These are phyloP conservation scores for Priceomyces carsonii DNA, from an alignment of 805 yeast species.

Conservation along the genomic window DNA sequence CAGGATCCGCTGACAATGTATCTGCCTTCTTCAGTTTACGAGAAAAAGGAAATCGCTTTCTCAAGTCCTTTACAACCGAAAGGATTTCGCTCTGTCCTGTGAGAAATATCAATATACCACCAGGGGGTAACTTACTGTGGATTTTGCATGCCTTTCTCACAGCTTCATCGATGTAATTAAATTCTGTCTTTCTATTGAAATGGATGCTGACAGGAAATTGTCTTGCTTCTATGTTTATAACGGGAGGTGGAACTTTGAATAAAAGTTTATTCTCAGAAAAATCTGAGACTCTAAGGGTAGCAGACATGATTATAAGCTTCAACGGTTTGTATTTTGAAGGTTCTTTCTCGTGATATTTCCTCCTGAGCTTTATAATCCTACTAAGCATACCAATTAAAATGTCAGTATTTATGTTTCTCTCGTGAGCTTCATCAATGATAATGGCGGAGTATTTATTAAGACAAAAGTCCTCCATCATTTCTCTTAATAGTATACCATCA, in stretches of 20 bases:
- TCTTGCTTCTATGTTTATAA: constrained; percentile 86
- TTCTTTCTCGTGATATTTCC: constrained; percentile 48
- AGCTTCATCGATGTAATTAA: constrained; percentile 83
- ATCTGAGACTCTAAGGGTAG: constrained; percentile 91
- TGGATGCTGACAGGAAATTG: constrained; percentile 93
- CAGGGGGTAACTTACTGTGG: constrained; percentile 84
- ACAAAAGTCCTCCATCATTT: constrained; percentile 85
- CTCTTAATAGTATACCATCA: constrained; percentile 90
- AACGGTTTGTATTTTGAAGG: constrained; percentile 57
- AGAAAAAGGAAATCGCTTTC: constrained; percentile 64
- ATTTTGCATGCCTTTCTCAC: constrained; percentile 83
- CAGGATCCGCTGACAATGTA: constrained; percentile 27
- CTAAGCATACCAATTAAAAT: constrained; percentile 93
- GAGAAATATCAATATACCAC: constrained; percentile 87
- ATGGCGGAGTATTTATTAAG: constrained; percentile 81
- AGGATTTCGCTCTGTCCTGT: constrained; percentile 95
- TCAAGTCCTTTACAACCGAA: constrained; percentile 67
- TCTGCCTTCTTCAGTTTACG: constrained; percentile 14
- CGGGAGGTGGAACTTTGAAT: constrained; percentile 78
- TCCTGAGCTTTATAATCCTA: constrained; percentile 74
- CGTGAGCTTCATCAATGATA: constrained; percentile 97
- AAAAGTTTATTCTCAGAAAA: constrained; percentile 78
- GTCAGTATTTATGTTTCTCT: constrained; percentile 93
- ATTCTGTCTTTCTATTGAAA: constrained; percentile 77
- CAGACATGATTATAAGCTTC: constrained; percentile 93